Conservation (phyloP, 768 basidiomycete species). For the Psilocybe cubensis region DNA sequence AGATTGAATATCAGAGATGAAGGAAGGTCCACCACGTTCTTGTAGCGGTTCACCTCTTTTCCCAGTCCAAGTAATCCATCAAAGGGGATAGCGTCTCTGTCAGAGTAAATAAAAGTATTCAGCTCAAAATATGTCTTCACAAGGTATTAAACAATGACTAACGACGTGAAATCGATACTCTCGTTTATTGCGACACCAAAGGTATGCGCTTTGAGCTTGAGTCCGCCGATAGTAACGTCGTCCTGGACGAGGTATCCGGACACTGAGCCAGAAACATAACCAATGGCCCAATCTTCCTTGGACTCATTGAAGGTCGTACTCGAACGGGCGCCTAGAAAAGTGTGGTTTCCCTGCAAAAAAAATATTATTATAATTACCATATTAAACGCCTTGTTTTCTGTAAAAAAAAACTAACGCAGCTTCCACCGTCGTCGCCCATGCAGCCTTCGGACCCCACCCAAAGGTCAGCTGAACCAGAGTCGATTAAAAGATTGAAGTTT, state of each 20-base stretch:
- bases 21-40: background rate
- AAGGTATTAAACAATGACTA: background rate
- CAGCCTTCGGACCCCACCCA: slow-evolving; percentile 69
- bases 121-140: background rate
- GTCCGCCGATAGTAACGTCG: slow-evolving; percentile 64
- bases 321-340: slow-evolving; percentile 61
- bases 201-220: slow-evolving; percentile 56
- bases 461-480: slow-evolving; percentile 70
- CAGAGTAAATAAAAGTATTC: background rate
- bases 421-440: slow-evolving; percentile 42
- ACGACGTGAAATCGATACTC: slow-evolving; percentile 58
- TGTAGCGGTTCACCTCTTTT: slow-evolving; percentile 60
- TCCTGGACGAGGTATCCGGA: slow-evolving; percentile 66
- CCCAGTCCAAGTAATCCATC: slow-evolving; percentile 83
- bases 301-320: slow-evolving; percentile 67
- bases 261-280: slow-evolving; percentile 73
- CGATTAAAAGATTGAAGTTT: slow-evolving; percentile 65
- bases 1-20: background rate
- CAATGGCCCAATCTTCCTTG: slow-evolving; percentile 54
- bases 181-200: slow-evolving; percentile 72
- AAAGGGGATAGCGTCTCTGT: slow-evolving; percentile 45
- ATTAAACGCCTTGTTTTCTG: too few relatives aligned
- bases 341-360: slow-evolving; percentile 63
- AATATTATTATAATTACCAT: too few relatives aligned
- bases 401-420: slow-evolving; percentile 37